These are phyloP conservation scores for Ganoderma meredithae DNA, from an alignment of 1,284 basidiomycete genomes.

Conservation along the genomic window DNA sequence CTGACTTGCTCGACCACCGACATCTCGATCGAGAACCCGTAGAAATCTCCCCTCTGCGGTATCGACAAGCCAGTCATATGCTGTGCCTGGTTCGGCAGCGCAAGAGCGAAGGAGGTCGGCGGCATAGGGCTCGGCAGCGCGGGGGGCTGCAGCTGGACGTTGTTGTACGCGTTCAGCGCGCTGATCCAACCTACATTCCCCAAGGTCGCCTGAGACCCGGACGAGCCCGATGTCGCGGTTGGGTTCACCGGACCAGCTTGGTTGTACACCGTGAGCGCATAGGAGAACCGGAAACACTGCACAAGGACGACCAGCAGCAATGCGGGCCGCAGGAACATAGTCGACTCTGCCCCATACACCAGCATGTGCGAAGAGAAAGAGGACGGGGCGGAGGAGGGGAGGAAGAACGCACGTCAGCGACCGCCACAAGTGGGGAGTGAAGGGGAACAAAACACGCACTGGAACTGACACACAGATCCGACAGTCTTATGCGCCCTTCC, in stretches of 20 bases:
- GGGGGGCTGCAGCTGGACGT: slow-evolving; percentile 32
- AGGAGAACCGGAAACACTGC: background rate
- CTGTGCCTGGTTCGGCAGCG: slow-evolving; percentile 32
- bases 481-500: background rate
- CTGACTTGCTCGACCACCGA: slow-evolving; percentile 70
- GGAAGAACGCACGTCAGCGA: background rate
- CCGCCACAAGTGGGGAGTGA: background rate
- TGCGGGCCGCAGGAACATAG: background rate
- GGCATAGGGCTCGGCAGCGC: slow-evolving; percentile 28
- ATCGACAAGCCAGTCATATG: slow-evolving; percentile 54
- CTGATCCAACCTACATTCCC: background rate
- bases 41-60: slow-evolving; percentile 64
- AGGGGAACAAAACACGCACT: background rate
- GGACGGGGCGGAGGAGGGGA: background rate
- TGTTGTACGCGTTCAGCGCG: slow-evolving; percentile 13
- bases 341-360: background rate
- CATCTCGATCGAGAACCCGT: slow-evolving; percentile 79
- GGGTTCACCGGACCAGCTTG: slow-evolving; percentile 21
- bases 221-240: slow-evolving; percentile 11
- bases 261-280: slow-evolving; percentile 30
- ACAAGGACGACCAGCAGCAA: background rate
- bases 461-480: background rate
- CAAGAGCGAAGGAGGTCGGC: slow-evolving; percentile 36
- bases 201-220: slow-evolving; percentile 13
- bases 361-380: background rate